Conservation (phyloP, 139 green algal species). For the Coelastrella sp. region DNA sequence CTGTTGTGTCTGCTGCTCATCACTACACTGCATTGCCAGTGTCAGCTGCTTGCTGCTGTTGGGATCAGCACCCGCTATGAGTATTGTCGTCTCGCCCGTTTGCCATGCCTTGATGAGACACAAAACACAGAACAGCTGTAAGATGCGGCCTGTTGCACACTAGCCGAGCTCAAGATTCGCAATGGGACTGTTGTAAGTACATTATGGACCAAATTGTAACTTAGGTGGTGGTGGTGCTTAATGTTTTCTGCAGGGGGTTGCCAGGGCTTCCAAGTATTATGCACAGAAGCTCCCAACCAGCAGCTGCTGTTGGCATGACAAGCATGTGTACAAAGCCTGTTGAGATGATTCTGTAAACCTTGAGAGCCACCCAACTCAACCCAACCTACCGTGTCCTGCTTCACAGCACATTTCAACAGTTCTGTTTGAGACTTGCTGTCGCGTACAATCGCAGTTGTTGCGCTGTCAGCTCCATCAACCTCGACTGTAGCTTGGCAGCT, state of each 20-base stretch:
- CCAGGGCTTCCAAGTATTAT: too few species aligned
- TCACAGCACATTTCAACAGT: background rate
- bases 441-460: background rate
- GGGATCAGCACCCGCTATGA: background rate
- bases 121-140: background rate
- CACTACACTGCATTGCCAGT: background rate
- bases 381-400: background rate
- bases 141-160: background rate
- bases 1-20: slow-evolving; percentile 16
- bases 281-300: too few species aligned
- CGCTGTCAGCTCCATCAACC: background rate
- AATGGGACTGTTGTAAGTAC: background rate
- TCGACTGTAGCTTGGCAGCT: background rate
- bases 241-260: too few species aligned
- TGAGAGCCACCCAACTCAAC: background rate
- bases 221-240: background rate
- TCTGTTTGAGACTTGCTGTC: background rate
- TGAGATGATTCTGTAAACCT: too few species aligned
- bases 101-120: background rate
- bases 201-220: background rate
- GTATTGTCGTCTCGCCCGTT: background rate
- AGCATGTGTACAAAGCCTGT: too few species aligned
- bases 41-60: background rate
- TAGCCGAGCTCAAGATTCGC: background rate
- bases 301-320: too few species aligned